Conservation (phyloP, 768 basidiomycete species). For the Leccinellum albellum region DNA sequence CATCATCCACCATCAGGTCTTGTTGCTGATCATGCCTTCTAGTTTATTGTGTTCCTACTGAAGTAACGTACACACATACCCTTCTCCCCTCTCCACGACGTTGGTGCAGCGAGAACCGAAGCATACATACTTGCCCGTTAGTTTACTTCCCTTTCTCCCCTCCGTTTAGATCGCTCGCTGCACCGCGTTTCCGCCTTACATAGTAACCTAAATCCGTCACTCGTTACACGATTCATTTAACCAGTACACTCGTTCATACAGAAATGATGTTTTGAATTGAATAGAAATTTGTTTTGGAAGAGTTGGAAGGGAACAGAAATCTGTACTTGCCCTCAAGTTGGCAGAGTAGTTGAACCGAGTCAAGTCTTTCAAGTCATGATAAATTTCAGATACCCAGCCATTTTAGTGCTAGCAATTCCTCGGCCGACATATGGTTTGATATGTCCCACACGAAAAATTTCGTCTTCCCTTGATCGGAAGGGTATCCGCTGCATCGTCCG, state of each 20-base stretch:
- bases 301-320: background rate
- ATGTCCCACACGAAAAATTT: background rate
- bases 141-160: slow-evolving; percentile 7
- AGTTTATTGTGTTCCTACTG: slow-evolving; percentile 28
- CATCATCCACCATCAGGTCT: background rate
- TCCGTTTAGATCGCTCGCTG: slow-evolving; percentile 23
- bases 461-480: background rate
- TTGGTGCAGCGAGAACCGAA: slow-evolving; percentile 20
- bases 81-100: slow-evolving; percentile 2
- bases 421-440: slow-evolving; percentile 10
- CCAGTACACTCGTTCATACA: slow-evolving; percentile 26
- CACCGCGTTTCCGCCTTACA: slow-evolving; percentile 10
- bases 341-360: background rate
- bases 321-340: background rate
- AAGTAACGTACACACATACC: slow-evolving; percentile 30
- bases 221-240: slow-evolving; percentile 24
- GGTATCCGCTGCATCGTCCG: slow-evolving; percentile 2
- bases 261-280: slow-evolving; percentile 18
- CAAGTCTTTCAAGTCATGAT: background rate
- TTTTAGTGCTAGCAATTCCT: background rate
- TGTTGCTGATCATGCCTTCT: slow-evolving; percentile 7
- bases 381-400: background rate
- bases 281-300: slow-evolving; percentile 22
- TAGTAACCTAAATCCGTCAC: slow-evolving; percentile 21
- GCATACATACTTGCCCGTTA: slow-evolving; percentile 20